phyloP scores from a whole-genome alignment of 495 filamentous ascomycete species.

The Tuber umbilicatum region DNA sequence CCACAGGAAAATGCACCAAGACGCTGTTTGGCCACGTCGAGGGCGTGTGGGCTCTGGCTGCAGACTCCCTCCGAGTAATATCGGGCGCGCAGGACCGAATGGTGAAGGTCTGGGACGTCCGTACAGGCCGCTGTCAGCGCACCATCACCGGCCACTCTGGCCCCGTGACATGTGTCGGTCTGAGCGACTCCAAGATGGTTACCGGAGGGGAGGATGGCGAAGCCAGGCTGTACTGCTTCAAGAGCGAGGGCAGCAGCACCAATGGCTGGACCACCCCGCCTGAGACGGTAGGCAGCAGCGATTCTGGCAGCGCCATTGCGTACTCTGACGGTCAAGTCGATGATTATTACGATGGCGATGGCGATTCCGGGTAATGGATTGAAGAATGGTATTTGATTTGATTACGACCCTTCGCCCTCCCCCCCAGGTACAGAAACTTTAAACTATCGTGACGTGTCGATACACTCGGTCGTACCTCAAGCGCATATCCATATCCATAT shows the following conservation, averaged over 20 bases:
- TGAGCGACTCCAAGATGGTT: constrained; percentile 79
- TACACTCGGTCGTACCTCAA: neutral
- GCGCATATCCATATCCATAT: neutral
- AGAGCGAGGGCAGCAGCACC: constrained; percentile 45
- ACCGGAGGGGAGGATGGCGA: constrained; percentile 91
- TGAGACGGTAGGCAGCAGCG: constrained; percentile 33
- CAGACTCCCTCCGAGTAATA: constrained; percentile 81
- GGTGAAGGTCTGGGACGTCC: constrained; percentile 94
- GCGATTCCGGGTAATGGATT: neutral
- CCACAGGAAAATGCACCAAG: constrained; percentile 69
- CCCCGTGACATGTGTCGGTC: constrained; percentile 83
- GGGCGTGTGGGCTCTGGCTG: constrained; percentile 89
- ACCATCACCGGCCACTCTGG: constrained; percentile 85
- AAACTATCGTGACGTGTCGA: neutral
- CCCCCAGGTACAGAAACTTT: neutral
- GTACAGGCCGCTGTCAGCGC: constrained; percentile 80
- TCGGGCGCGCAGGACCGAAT: constrained; percentile 86
- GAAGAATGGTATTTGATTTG: neutral
- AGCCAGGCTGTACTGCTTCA: constrained; percentile 80
- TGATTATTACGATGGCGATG: constrained; percentile 13
- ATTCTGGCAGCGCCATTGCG: constrained; percentile 27
- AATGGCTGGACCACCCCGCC: constrained; percentile 36
- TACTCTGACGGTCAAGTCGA: constrained; percentile 14
- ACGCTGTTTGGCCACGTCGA: constrained; percentile 96
- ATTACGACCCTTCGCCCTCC: neutral